Base-by-base conservation (phyloP, 108 stramenopile genomes). In the Cyclotella cryptica region DNA sequence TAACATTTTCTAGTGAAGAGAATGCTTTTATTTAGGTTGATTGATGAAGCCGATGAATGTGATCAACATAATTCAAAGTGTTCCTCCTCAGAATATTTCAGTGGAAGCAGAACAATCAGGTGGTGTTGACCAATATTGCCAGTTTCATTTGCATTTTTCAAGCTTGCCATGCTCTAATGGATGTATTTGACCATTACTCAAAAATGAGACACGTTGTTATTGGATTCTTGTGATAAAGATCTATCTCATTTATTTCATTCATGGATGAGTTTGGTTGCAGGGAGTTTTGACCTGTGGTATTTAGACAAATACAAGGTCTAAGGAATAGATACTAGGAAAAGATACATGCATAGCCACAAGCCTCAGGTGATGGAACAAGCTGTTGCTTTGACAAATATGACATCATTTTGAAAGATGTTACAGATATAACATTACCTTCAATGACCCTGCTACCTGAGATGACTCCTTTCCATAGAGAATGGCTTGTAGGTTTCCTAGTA, bases 31-130 rank as follows among this genome's bases (percentile, higher is more conserved):
- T 65, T 65, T 42, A 4, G 10, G 42, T 42, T 12, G 17, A 67
- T 3, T 3, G 7, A 51, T 67, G 13, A 8, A 72, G 71, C 92
- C 12, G 47, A 81, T 1, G 72, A 74, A 71, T 96, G 92, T 92
- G 88, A 87, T 54, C 72, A 77, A 43, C 75, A 76, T 11, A 75
- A 86, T 54, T 74, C 86, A 17, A 75, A 69, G 21, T 95, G 94
- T 70, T 58, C 66, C 12, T 83, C 78, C 8, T 52, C 67, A 66
- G 68, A 30, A 81, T 75, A 21, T 84, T 58, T 27, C 83, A 90
- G 43, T 96, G 89, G 89, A 69, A 90, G 39, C 89, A 93, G 74
- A 88, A 88, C 15, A 96, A 96, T 71, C 95, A 93, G 27, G 93
- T 87, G 17, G 52, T 90, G 0, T 59, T 90, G 26, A 90, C 88